Evolutionary conservation across 805 yeast genomes (phyloP).

Genomic region (Metschnikowia bowlesiae): DNA sequence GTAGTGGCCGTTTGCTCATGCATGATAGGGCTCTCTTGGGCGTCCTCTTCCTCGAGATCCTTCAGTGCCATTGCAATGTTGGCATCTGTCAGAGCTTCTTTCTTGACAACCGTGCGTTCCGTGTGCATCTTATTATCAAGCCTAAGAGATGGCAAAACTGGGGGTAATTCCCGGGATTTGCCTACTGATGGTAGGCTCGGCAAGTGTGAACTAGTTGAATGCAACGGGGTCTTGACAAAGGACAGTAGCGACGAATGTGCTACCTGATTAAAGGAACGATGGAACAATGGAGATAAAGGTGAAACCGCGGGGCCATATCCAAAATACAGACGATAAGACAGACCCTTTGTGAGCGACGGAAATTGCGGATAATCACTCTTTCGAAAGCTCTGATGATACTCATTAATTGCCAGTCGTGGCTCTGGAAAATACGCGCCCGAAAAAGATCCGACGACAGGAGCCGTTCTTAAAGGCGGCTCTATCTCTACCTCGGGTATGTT

Average conservation of each 20-base stretch:
- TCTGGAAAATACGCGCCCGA: constrained; percentile 6
- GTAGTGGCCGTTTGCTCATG: neutral
- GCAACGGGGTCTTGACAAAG: neutral
- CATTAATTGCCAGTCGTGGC: constrained; percentile 14
- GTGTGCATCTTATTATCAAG: neutral
- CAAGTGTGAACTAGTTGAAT: neutral
- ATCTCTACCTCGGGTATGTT: constrained; percentile 1
- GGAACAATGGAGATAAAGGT: constrained; percentile 40
- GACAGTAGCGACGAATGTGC: constrained; percentile 6
- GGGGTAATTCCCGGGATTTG: neutral
- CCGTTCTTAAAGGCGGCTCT: constrained; percentile 19
- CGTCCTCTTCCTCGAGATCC: neutral
- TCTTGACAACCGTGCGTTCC: neutral
- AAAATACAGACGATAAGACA: constrained; percentile 2
- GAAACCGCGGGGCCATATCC: constrained; percentile 23
- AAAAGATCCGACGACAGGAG: constrained; percentile 21
- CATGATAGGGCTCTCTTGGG: neutral
- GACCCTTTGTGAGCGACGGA: neutral
- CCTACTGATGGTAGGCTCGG: neutral
- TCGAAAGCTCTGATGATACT: neutral
- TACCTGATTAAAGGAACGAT: constrained; percentile 29
- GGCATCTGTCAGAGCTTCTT: neutral
- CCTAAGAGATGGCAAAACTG: constrained; percentile 1
- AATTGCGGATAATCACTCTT: neutral
- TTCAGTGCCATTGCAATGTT: too few species aligned